These are phyloP conservation scores for Eucalyptus curtisii DNA, from an alignment of 345 rosid species.

Conservation along the genomic window DNA sequence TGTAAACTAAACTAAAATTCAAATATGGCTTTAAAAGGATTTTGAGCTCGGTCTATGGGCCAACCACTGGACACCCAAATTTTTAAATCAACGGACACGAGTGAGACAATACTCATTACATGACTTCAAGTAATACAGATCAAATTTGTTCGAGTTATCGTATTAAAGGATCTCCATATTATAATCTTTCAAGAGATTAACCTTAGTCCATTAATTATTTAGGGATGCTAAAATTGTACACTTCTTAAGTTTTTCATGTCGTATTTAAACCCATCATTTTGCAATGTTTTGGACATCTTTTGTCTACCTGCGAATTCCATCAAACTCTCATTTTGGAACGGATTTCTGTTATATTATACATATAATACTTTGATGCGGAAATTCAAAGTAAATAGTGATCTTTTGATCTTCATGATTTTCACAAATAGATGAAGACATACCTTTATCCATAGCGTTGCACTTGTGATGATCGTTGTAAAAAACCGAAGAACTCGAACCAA, in stretches of 20 bases:
- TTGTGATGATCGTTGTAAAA: no score
- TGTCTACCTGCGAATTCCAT: neutral
- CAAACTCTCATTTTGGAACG: neutral
- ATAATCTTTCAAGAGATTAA: neutral
- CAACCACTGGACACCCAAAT: neutral
- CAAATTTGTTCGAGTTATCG: neutral
- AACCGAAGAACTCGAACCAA: no score
- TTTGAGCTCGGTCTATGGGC: neutral
- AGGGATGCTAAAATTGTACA: neutral
- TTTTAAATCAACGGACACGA: rapidly evolving
- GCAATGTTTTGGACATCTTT: neutral
- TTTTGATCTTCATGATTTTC: no score
- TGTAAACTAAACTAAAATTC: neutral
- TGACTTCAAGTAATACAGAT: neutral
- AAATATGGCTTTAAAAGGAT: neutral
- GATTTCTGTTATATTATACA: no score
- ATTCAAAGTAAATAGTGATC: no score
- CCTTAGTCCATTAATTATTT: neutral
- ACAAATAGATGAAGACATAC: no score
- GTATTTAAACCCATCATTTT: neutral
- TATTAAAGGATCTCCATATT: neutral
- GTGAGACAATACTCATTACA: neutral
- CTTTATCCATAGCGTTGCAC: no score
- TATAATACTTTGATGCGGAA: no score
- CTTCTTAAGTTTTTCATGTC: neutral